Evolutionary conservation across 345 rosid species (phyloP), one percentile per base, ranked within the genome.

Genomic region (Euphorbia tirucalli): DNA sequence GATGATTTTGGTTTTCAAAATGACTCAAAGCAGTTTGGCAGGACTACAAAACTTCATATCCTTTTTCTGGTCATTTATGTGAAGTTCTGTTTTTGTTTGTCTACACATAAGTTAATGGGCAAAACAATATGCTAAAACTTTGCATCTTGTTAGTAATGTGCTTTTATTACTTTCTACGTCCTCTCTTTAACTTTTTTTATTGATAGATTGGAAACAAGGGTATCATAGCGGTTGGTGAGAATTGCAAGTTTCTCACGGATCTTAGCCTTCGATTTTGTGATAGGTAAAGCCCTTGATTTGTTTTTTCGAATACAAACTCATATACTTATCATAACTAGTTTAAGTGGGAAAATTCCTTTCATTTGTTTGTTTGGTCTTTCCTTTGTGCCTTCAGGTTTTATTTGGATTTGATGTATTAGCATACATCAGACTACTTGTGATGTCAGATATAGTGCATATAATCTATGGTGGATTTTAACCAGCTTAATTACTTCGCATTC

Each of bases 221-320:
- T 71, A 84, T 93, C 56, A 52, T 87, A 41, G 96, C 97, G 37
- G 68, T 93, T 73, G 97, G 97, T 63, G 84, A 87, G 83, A 43
- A 91, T 74, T 91, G 96, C 71, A 85, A 84, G 77, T 85, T 84
- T 71, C 94, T 93, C 52, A 82, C 78, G 6, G 97, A 91, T 74
- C 96, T 93, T 71, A 91, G 93, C 84, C 86, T 93, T 58, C 90
- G 89, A 25, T 91, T 93, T 76, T 93, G 98, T 73, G 92, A 90
- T 65, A 91, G 89, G 98, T 91, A 81, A 71, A 50, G 44, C 63
- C 48, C 46, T 65, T 52, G 35, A n/a, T 21, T 44, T 37, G 57
- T 70, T 3, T 37, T 19, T 62, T 49, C n/a, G 11, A 3, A 27
- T 14, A 21, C 18, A 7, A 54, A 25, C 9, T 31, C 16, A 3